Evolutionary conservation across 164 flowering plant genomes (phyloP).

Genomic region (Vitis riparia): DNA sequence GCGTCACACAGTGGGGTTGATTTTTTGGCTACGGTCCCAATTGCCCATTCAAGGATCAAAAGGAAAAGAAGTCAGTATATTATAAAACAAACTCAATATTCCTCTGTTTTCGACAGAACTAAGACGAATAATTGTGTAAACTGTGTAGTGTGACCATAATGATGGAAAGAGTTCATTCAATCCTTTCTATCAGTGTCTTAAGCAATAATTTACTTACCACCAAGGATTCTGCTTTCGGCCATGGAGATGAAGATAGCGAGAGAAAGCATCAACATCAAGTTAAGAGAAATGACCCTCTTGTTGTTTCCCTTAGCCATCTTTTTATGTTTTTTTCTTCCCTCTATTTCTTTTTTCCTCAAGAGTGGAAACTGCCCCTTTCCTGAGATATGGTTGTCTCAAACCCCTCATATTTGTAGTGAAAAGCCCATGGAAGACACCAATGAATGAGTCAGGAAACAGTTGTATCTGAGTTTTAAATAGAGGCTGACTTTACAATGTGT

Average conservation of each 20-base stretch:
- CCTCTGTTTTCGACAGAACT: neutral
- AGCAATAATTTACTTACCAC: conserved; percentile 1
- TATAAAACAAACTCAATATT: neutral
- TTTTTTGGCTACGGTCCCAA: neutral
- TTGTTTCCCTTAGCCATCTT: conserved; percentile 2
- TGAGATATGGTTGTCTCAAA: no score
- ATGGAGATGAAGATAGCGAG: conserved; percentile 16
- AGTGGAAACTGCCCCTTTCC: no score
- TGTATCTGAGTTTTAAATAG: no score
- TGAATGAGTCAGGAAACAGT: no score
- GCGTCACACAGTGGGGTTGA: conserved; percentile 2
- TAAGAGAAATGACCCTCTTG: conserved; percentile 2
- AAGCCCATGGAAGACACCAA: no score
- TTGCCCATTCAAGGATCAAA: neutral
- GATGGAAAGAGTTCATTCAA: no score
- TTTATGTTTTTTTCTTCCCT: neutral
- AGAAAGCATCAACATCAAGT: conserved; percentile 20
- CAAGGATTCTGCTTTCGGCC: conserved; percentile 20
- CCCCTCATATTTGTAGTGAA: no score
- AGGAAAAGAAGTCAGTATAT: no score
- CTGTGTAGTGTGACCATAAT: no score
- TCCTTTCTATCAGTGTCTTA: neutral
- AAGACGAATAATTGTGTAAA: no score
- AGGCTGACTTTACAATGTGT: no score
- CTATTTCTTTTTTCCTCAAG: neutral